Evolutionary conservation across 331 rosid genomes (phyloP).

Genomic region (Acacia pycnantha): DNA sequence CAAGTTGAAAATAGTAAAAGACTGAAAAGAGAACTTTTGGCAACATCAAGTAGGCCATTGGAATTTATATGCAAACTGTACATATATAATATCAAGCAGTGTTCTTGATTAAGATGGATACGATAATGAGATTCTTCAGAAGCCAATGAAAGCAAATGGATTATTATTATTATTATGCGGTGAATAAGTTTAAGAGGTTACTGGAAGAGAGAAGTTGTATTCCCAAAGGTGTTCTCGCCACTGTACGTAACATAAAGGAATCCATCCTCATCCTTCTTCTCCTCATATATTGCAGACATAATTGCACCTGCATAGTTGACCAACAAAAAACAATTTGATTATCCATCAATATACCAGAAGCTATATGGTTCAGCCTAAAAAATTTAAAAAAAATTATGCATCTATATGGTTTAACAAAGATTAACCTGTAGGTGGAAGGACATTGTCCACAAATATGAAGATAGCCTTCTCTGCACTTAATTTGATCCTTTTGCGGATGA

Average conservation of each 20-base stretch:
- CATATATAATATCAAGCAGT: conserved; percentile 22
- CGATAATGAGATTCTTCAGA: conserved; percentile 25
- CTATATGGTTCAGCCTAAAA: neutral
- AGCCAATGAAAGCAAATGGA: conserved; percentile 12
- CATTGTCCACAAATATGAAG: conserved; percentile 82
- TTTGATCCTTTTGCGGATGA: conserved; percentile 87
- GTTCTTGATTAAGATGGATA: conserved; percentile 24
- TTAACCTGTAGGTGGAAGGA: conserved; percentile 87
- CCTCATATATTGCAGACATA: conserved; percentile 80
- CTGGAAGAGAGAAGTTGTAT: conserved; percentile 15
- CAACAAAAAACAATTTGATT: neutral
- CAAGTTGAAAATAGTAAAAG: conserved; percentile 4
- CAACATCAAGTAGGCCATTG: conserved; percentile 18
- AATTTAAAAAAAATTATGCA: neutral
- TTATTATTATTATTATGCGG: conserved; percentile 4
- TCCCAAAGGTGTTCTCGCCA: conserved; percentile 74
- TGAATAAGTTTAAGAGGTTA: conserved; percentile 15
- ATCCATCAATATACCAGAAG: neutral
- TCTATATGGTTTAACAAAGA: neutral
- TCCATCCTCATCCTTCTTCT: conserved; percentile 80
- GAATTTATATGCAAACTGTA: conserved; percentile 41
- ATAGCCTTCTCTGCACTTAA: conserved; percentile 86
- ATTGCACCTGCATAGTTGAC: conserved; percentile 56
- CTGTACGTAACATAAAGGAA: conserved; percentile 80
- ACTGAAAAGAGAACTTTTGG: conserved; percentile 1